Evolutionary conservation across 1,284 basidiomycete species (phyloP).

Genomic region (Stereum hirsutum): DNA sequence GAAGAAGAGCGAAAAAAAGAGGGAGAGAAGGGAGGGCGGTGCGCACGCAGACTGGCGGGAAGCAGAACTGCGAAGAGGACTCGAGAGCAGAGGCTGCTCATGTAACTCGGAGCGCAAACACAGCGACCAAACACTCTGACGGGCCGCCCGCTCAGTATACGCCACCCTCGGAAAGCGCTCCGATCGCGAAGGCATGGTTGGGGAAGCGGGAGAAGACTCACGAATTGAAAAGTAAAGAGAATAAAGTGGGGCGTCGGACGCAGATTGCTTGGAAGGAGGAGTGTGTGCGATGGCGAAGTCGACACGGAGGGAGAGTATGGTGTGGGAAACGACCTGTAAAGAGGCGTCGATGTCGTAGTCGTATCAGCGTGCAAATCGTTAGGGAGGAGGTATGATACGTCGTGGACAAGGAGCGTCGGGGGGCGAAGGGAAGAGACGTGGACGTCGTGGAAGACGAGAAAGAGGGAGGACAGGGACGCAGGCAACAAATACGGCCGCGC

Average conservation of each 20-base stretch:
- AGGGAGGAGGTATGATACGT: too few relatives aligned
- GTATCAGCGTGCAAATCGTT: too few relatives aligned
- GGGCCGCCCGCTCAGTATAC: too few relatives aligned
- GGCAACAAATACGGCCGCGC: too few relatives aligned
- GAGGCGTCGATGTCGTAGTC: background rate
- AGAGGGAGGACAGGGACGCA: background rate
- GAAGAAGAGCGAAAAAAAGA: slow-evolving; percentile 17
- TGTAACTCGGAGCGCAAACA: too few relatives aligned
- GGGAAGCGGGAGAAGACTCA: slow-evolving; percentile 1
- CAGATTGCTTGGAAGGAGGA: background rate
- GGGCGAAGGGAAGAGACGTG: background rate
- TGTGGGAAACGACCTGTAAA: background rate
- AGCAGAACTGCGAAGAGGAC: too few relatives aligned
- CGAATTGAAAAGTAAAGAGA: slow-evolving; percentile 1
- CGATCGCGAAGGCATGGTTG: too few relatives aligned
- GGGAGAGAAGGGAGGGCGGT: background rate
- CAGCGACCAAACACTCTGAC: too few relatives aligned
- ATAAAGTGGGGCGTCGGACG: background rate
- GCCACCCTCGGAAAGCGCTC: too few relatives aligned
- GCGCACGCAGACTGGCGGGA: background rate
- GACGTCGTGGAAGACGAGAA: background rate
- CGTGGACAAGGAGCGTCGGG: too few relatives aligned
- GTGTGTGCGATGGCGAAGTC: slow-evolving; percentile 11
- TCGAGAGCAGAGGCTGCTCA: too few relatives aligned
- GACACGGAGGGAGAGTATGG: slow-evolving; percentile 6